Evolutionary conservation across 2,329 filamentous ascomycete species (phyloP), one percentile per base, ranked within the genome.

Genomic region (Hymenoscyphus fraxineus): DNA sequence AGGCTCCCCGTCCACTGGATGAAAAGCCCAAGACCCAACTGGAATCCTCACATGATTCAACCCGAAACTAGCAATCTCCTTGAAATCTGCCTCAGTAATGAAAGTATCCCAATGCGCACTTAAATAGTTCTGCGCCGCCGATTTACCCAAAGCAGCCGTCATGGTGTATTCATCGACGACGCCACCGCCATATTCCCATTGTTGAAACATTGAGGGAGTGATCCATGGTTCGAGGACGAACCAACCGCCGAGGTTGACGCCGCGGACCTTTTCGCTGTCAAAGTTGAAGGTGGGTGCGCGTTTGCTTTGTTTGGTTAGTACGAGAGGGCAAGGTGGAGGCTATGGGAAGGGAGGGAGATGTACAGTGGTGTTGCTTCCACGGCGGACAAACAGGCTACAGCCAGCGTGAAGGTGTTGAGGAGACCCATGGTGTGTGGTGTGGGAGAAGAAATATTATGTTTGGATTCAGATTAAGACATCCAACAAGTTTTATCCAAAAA

Each of bases 41-140:
- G 87, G 87, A 62, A 89, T 88, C 58, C 87, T 79, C 44, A 88
- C 84, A 68, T 87, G 82, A 75, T 88, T 89, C 72, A 89, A 74
- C 4, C 86, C 86, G 16, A 65, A 68, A 13, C 65, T 66, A 40
- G 77, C 76, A 66, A 81, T 80, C 56, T 76, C 72, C n/a, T 74
- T 70, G 66, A 81, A 78, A 65, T 81, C 79, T 3, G 71, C 67
- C 63, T 79, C 73, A 31, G 74, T 79, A 68, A 80, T 78, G 77
- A 83, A 89, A 10, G 79, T 80, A 59, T 80, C 77, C 87, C 87
- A 89, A 72, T 89, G 87, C 32, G 78, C 67, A 7, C 77, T 77
- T 44, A 89, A 75, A 39, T 77, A 77, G 19, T 74, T 74, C 35
- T 77, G 76, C 0, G 81, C 80, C 1, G 78, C 77, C 59, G 79